A percentile compares a stretch with the other conserved stretches of the same genome.
Conservation (phyloP, 306 rosid genomes). For the Corylus heterophylla region DNA sequence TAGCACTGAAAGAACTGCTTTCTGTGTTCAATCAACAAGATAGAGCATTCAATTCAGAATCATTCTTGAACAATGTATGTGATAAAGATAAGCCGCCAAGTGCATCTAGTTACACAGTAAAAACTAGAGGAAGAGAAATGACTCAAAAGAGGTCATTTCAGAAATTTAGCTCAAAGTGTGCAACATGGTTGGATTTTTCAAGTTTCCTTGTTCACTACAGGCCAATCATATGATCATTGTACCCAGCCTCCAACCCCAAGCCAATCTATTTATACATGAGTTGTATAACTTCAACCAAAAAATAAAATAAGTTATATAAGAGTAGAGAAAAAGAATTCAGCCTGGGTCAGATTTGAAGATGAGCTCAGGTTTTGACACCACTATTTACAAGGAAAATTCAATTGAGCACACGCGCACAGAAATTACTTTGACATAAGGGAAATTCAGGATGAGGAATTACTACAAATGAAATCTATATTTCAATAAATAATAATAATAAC, state of each 20-base stretch:
- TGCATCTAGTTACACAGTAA: conserved; percentile 11
- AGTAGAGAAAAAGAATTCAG: not conserved
- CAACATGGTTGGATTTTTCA: not conserved
- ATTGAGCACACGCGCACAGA: not conserved
- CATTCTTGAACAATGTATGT: conserved; percentile 7
- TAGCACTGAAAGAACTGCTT: conserved; percentile 93
- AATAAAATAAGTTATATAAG: not conserved
- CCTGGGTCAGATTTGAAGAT: not conserved
- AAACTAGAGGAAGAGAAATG: conserved; percentile 18
- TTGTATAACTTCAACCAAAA: not conserved
- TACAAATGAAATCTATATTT: not conserved
- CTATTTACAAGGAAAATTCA: not conserved
- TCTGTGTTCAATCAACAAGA: conserved; percentile 63
- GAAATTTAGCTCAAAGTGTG: not conserved
- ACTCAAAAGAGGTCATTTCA: not conserved
- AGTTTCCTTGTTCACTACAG: not conserved
- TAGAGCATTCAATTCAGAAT: conserved; percentile 38
- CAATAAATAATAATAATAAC: not conserved
- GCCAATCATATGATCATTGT: not conserved
- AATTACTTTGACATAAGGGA: not conserved
- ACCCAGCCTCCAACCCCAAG: conserved; percentile 6
- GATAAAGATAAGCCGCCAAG: conserved; percentile 11
- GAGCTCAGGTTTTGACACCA: not conserved
- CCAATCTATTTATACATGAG: not conserved
- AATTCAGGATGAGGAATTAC: not conserved